Conservation (phyloP, 768 basidiomycete species). For the Psilocybe subaeruginosa region DNA sequence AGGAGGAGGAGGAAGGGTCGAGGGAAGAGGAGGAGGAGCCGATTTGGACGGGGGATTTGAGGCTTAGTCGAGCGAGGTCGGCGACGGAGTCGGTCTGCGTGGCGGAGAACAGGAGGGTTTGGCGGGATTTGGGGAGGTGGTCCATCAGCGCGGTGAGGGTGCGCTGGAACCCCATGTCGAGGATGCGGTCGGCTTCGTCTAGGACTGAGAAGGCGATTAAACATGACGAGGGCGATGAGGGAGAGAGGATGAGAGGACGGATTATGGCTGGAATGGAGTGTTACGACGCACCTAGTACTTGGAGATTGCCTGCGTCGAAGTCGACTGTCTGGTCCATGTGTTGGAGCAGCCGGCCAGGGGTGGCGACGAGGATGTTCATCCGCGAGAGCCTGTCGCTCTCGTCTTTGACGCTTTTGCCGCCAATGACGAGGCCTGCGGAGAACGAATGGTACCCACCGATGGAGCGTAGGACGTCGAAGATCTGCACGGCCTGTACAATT, state of each 20-base stretch:
- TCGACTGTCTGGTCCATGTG: conserved; percentile 99
- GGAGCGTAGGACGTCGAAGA: conserved; percentile 93
- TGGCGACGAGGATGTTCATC: conserved; percentile 99
- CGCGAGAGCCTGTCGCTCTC: conserved; percentile 85
- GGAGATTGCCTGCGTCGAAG: conserved; percentile 90
- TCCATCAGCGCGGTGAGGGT: conserved; percentile 90
- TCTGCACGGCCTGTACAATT: conserved; percentile 83
- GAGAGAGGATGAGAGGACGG: too few relatives aligned
- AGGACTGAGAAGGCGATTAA: conserved; percentile 57
- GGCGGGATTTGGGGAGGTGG: conserved; percentile 88
- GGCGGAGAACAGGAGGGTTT: conserved; percentile 96
- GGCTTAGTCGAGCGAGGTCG: conserved; percentile 88
- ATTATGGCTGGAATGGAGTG: too few relatives aligned
- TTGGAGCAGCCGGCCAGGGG: conserved; percentile 91
- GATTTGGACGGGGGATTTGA: conserved; percentile 79
- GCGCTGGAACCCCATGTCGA: conserved; percentile 94
- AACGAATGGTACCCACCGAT: conserved; percentile 91
- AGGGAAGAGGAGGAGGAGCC: conserved; percentile 55
- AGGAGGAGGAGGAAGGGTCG: conserved; percentile 48
- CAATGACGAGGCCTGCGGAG: conserved; percentile 94
- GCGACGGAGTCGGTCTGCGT: conserved; percentile 91
- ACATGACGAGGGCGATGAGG: too few relatives aligned
- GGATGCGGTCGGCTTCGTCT: conserved; percentile 95
- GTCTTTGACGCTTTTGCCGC: conserved; percentile 93
- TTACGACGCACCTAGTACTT: conserved; percentile 72